Evolutionary conservation across 106 monocot genomes (phyloP).

Genomic region (Allium sativum): DNA sequence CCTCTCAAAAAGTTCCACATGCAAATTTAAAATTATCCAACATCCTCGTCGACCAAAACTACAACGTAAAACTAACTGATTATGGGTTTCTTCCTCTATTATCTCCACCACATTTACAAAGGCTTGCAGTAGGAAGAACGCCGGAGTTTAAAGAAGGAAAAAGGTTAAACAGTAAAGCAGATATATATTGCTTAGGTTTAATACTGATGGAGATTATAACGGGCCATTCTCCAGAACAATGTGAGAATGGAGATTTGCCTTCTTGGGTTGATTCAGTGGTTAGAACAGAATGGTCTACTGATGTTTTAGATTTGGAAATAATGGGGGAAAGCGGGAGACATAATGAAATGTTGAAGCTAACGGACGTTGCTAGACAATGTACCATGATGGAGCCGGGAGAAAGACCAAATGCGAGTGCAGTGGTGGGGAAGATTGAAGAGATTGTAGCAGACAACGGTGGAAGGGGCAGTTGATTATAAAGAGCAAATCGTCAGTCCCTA

Average conservation of each 20-base stretch:
- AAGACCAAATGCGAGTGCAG: conserved; percentile 23
- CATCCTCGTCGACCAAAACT: conserved; percentile 16
- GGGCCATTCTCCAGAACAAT: conserved; percentile 21
- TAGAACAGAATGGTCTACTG: conserved; percentile 33
- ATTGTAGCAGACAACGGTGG: conserved; percentile 5
- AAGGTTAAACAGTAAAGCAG: conserved; percentile 26
- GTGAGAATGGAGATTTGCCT: conserved; percentile 12
- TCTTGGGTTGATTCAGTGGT: conserved; percentile 27
- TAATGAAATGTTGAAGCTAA: conserved; percentile 41
- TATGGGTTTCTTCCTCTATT: conserved; percentile 45
- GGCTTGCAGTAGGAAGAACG: conserved; percentile 22
- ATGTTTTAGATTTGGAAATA: conserved; percentile 43
- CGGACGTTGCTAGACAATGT: conserved; percentile 35
- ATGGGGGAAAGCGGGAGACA: conserved; percentile 22
- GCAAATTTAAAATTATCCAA: conserved; percentile 51
- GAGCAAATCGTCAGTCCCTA: too few species aligned
- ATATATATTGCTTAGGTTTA: conserved; percentile 53
- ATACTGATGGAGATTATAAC: conserved; percentile 46
- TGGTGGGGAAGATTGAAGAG: conserved; percentile 37
- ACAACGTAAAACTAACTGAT: conserved; percentile 33
- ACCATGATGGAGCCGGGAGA: conserved; percentile 26
- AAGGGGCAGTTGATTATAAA: not conserved
- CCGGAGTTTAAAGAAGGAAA: conserved; percentile 29
- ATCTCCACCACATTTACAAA: conserved; percentile 1
- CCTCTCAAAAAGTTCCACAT: conserved; percentile 39